Evolutionary conservation across 2,329 filamentous ascomycete genomes (phyloP), one percentile per base, ranked within the genome.

Genomic region (Fusarium camptoceras): DNA sequence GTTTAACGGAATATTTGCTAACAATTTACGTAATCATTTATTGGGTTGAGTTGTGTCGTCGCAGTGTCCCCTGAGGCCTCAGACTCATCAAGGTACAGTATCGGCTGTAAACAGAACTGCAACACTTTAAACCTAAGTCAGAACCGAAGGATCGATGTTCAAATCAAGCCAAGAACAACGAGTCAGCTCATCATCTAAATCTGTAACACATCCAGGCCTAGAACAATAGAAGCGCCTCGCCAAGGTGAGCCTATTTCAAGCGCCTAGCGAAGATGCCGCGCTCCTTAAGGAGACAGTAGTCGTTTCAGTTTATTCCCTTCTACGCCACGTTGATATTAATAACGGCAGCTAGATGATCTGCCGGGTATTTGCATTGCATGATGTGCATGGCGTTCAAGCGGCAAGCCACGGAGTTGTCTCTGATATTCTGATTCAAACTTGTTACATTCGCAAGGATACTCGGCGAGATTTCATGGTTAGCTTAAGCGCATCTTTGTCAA

Each of bases 121-220:
- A 37, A n/a, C 16, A 18, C 18, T 37, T 6, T 6, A 37, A 3
- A 11, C 18, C 10, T 18, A 11, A n/a, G n/a, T 37, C 10, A 18
- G 6, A 37, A 37, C 10, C 10, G 10, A 37, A n/a, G 34, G 34
- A n/a, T 7, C 3, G 7, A 1, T 6, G 2, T 6, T 0, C n/a
- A n/a, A n/a, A n/a, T 37, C 34, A 37, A n/a, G 10, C 34, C 34
- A 37, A 37, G 18, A 0, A 2, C 0, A n/a, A 37, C 34, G 10
- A 37, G 34, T 37, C 34, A 37, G 34, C 18, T 37, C 18, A 3
- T 37, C 10, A 37, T n/a, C 3, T 10, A 3, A 37, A n/a, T 12
- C 34, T 37, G 34, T 12, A 37, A n/a, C 34, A 7, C 5, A 18
- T 7, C 18, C 18, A n/a, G 34, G 1, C 34, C 8, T 37, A 37